Percentiles rank a stretch among this genome's conserved stretches.
phyloP scores from a whole-genome alignment of 306 rosid genomes.

The Acacia crassicarpa region DNA sequence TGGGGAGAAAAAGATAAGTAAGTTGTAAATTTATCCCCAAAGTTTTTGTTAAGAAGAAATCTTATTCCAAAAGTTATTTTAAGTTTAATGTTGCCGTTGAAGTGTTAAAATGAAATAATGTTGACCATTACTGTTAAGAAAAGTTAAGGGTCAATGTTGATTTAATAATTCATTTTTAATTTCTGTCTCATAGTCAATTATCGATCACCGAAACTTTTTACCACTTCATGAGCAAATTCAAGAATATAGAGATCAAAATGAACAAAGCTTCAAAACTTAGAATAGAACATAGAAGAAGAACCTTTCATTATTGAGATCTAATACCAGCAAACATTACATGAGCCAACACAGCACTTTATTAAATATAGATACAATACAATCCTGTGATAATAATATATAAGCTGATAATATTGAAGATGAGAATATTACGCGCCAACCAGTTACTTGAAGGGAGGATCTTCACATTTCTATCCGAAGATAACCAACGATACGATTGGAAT shows the following conservation, averaged over 20 bases:
- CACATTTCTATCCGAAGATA: conserved; percentile 24
- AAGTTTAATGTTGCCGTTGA: no score
- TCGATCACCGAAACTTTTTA: neutral
- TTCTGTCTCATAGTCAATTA: neutral
- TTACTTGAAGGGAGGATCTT: neutral
- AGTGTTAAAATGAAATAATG: no score
- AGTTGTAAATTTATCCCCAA: no score
- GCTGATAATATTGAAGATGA: neutral
- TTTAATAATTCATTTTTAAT: neutral
- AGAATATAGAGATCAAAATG: neutral
- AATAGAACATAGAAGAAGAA: neutral
- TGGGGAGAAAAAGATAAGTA: no score
- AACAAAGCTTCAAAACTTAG: neutral
- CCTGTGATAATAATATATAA: neutral
- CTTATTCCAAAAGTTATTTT: no score
- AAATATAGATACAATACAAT: neutral
- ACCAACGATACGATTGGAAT: conserved; percentile 2
- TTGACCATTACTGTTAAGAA: no score
- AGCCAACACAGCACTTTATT: neutral
- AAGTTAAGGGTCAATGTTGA: no score
- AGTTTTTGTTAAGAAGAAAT: no score
- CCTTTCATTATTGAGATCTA: conserved; percentile 5
- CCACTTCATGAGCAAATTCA: neutral
- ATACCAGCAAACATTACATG: neutral
- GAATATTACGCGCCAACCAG: conserved; percentile 3